Percentiles rank a stretch among this genome's conserved stretches.
phyloP scores from a whole-genome alignment of 768 basidiomycete species.

The Imleria badia region DNA sequence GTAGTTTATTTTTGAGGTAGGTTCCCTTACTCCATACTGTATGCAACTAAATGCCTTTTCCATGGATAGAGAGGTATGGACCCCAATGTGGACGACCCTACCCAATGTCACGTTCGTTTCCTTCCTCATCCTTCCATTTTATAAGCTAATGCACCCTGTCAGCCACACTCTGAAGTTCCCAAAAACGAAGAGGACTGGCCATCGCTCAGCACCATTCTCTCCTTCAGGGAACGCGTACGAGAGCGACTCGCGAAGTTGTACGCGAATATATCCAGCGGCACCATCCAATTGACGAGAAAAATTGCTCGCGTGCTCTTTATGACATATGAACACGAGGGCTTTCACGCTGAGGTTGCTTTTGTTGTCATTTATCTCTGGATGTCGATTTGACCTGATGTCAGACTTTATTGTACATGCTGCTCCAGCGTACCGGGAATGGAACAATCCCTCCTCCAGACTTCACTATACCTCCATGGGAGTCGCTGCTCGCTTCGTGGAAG shows the following conservation, averaged over 20 bases:
- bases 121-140: background rate
- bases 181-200: conserved; percentile 85
- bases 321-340: conserved; percentile 87
- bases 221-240: conserved; percentile 78
- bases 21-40: conserved; percentile 3
- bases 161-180: conserved; percentile 92
- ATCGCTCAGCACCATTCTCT: conserved; percentile 59
- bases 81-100: conserved; percentile 89
- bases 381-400: conserved; percentile 20
- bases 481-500: conserved; percentile 49
- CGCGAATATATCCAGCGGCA: conserved; percentile 58
- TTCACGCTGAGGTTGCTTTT: conserved; percentile 70
- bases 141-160: conserved; percentile 4
- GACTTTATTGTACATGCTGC: conserved; percentile 93
- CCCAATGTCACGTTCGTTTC: conserved; percentile 71
- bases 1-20: conserved; percentile 76
- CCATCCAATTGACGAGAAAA: conserved; percentile 54
- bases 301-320: conserved; percentile 83
- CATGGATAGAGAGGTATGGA: conserved; percentile 84
- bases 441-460: conserved; percentile 81
- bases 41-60: conserved; percentile 4
- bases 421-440: conserved; percentile 76
- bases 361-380: background rate
- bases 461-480: conserved; percentile 66
- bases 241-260: conserved; percentile 72